These are phyloP conservation scores for Cryptosporidium bovis DNA, from an alignment of 169 alveolate genomes.

Conservation along the genomic window DNA sequence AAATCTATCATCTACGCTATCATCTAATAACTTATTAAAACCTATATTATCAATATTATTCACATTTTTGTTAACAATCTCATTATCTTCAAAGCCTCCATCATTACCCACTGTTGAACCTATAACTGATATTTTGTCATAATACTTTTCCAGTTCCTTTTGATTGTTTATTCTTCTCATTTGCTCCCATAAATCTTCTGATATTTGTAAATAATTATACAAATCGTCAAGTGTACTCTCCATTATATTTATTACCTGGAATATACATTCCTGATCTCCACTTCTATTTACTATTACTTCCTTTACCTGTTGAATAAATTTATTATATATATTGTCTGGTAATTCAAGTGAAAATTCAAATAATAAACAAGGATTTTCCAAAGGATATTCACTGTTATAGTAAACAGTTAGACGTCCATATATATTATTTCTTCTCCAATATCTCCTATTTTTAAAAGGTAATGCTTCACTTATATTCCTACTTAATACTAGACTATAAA, in stretches of 20 bases:
- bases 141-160: constrained; percentile 56
- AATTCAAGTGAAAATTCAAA: constrained; percentile 64
- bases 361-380: constrained; percentile 38
- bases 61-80: neutral
- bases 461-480: constrained; percentile 44
- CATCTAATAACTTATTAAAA: neutral
- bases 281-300: constrained; percentile 40
- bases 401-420: constrained; percentile 57
- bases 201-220: constrained; percentile 39
- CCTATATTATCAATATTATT: neutral
- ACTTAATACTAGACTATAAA: constrained; percentile 47
- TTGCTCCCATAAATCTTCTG: constrained; percentile 71
- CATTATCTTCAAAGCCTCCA: neutral
- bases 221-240: constrained; percentile 30
- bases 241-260: constrained; percentile 38
- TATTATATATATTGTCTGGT: constrained; percentile 40
- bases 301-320: constrained; percentile 13
- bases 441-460: constrained; percentile 63
- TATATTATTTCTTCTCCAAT: constrained; percentile 60
- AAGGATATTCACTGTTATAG: constrained; percentile 25
- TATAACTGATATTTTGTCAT: constrained; percentile 10
- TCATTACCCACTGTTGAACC: neutral
- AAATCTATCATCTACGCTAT: neutral
- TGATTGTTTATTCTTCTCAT: constrained; percentile 70
- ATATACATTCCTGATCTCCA: constrained; percentile 69